Conservation (phyloP, 2,329 filamentous ascomycete genomes). For the Fusarium begoniae region DNA sequence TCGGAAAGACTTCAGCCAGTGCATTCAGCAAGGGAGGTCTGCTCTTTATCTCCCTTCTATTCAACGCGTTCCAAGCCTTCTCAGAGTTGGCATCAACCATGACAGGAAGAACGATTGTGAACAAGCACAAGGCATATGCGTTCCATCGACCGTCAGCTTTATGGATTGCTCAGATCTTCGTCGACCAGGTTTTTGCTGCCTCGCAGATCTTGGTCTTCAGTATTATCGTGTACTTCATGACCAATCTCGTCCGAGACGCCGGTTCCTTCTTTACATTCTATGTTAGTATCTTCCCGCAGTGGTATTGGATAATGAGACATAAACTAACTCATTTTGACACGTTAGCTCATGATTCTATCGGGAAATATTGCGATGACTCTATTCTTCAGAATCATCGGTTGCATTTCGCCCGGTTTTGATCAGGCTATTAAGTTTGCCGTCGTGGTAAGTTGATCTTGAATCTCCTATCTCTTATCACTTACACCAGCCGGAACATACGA, state of each 20-base stretch:
- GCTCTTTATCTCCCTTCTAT: constrained; percentile 80
- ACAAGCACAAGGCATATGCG: constrained; percentile 85
- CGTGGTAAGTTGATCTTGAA: constrained; percentile 56
- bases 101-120: constrained; percentile 78
- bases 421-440: constrained; percentile 86
- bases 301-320: neutral
- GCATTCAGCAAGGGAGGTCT: constrained; percentile 86
- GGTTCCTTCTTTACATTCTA: constrained; percentile 83
- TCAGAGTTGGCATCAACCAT: constrained; percentile 79
- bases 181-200: constrained; percentile 78
- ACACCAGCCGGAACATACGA: neutral
- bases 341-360: constrained; percentile 68
- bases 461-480: neutral
- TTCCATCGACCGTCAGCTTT: constrained; percentile 85
- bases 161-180: constrained; percentile 84
- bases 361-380: constrained; percentile 79
- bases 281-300: constrained; percentile 3
- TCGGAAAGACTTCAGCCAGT: constrained; percentile 71
- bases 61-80: constrained; percentile 90
- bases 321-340: neutral
- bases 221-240: constrained; percentile 84
- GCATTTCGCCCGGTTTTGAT: constrained; percentile 81
- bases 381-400: constrained; percentile 80
- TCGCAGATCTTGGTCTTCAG: constrained; percentile 76
- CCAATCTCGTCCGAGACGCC: constrained; percentile 71